These are phyloP conservation scores for Pisolithus albus DNA, from an alignment of 768 basidiomycete species.

Conservation along the genomic window DNA sequence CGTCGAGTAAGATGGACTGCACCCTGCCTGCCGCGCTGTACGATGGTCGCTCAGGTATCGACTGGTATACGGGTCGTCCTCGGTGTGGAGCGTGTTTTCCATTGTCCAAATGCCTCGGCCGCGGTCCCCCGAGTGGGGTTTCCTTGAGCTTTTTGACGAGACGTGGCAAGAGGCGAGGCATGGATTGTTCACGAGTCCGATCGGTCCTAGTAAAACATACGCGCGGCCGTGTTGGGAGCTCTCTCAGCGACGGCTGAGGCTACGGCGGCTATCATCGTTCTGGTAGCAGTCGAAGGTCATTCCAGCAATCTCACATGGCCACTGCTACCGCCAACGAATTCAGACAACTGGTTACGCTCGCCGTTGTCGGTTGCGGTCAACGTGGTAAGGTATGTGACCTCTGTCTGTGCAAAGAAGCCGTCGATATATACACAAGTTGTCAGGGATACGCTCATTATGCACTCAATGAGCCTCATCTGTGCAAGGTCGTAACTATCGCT, in stretches of 20 bases:
- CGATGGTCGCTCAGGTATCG: constrained; percentile 32
- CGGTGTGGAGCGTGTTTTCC: constrained; percentile 6
- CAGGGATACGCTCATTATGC: constrained; percentile 66
- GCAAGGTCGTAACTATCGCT: constrained; percentile 79
- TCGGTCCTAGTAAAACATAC: too few species aligned
- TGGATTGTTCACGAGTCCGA: constrained; percentile 16
- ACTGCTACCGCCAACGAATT: constrained; percentile 1
- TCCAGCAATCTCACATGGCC: constrained; percentile 7
- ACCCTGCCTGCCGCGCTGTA: constrained; percentile 37
- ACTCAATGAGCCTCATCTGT: constrained; percentile 47
- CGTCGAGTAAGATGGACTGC: constrained; percentile 57
- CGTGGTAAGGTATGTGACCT: constrained; percentile 57
- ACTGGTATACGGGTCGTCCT: constrained; percentile 32
- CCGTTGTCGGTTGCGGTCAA: constrained; percentile 77
- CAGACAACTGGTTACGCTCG: constrained; percentile 54
- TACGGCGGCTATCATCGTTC: too few species aligned
- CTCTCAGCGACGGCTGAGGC: too few species aligned
- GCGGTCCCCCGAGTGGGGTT: constrained; percentile 10
- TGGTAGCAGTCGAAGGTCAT: too few species aligned
- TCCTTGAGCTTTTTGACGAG: constrained; percentile 40
- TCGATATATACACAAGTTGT: background rate
- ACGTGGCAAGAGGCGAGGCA: constrained; percentile 70
- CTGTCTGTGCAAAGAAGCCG: background rate
- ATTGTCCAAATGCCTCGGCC: constrained; percentile 9
- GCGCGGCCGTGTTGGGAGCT: background rate